phyloP scores from a whole-genome alignment of 352 stramenopile species.

The Albugo laibachii region DNA sequence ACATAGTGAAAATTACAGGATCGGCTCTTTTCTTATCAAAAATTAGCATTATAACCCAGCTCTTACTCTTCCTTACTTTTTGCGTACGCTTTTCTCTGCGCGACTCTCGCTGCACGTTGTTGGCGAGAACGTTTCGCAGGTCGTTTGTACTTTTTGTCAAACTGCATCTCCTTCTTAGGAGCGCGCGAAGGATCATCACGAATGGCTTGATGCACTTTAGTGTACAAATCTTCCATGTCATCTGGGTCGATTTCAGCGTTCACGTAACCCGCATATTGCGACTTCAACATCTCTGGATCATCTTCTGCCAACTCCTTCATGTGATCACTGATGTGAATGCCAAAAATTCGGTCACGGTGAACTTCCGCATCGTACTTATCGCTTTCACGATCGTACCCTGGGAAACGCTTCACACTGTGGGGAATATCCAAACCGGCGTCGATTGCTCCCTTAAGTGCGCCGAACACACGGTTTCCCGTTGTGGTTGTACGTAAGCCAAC shows the following conservation, averaged over 20 bases:
- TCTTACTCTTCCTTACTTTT: constrained; percentile 24
- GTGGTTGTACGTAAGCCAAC: constrained; percentile 94
- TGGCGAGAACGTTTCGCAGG: constrained; percentile 84
- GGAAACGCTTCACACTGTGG: constrained; percentile 98
- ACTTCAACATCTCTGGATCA: constrained; percentile 95
- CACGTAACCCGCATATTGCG: constrained; percentile 94
- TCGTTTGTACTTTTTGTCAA: constrained; percentile 91
- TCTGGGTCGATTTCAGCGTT: constrained; percentile 84
- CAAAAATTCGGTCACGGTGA: constrained; percentile 96
- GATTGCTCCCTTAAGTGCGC: constrained; percentile 95
- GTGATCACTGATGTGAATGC: constrained; percentile 94
- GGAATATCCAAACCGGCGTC: constrained; percentile 98
- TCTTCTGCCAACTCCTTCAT: constrained; percentile 99
- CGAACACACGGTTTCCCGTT: constrained; percentile 97
- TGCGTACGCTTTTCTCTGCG: constrained; percentile 93
- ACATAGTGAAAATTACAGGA: too few relatives aligned
- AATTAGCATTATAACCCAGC: not conserved
- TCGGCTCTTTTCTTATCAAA: too few relatives aligned
- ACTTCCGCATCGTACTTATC: constrained; percentile 98
- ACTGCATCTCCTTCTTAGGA: constrained; percentile 81
- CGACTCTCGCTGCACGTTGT: constrained; percentile 88
- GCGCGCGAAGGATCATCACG: constrained; percentile 88
- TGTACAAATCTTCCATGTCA: constrained; percentile 83
- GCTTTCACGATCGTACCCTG: constrained; percentile 95
- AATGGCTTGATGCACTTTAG: constrained; percentile 94